Conservation (phyloP, 1,284 basidiomycete species). For the Marasmius tenuissimus region DNA sequence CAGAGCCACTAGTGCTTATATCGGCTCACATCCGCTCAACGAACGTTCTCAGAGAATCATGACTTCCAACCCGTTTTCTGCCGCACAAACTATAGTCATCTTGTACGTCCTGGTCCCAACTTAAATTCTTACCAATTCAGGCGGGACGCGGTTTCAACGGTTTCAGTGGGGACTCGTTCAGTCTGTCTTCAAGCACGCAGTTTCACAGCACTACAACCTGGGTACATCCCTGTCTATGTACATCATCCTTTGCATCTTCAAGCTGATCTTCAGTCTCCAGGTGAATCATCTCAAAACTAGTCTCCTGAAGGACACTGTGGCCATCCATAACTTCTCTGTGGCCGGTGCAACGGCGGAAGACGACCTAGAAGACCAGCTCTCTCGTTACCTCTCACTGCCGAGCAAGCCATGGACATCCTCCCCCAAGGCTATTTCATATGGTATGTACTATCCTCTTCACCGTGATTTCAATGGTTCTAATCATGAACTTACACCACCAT, state of each 20-base stretch:
- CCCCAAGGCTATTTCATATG: neutral
- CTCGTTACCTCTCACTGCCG: constrained; percentile 7
- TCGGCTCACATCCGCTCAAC: too few species aligned
- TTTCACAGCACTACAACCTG: neutral
- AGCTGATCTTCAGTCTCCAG: neutral
- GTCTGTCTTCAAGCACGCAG: neutral
- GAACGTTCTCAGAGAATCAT: too few species aligned
- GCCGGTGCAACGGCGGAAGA: constrained; percentile 19
- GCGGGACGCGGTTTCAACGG: neutral
- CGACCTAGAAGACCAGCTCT: constrained; percentile 21
- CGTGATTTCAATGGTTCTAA: neutral
- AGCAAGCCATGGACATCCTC: neutral
- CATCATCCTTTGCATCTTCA: neutral
- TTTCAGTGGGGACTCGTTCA: neutral
- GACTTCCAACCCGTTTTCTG: neutral
- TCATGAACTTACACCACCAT: too few species aligned
- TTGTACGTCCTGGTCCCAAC: neutral
- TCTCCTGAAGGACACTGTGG: neutral
- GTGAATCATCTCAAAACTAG: neutral
- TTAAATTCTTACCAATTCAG: neutral
- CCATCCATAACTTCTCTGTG: constrained; percentile 15
- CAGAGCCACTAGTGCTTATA: too few species aligned
- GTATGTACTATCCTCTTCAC: neutral
- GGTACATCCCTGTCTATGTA: neutral
- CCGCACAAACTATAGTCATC: neutral